Evolutionary conservation across 495 filamentous ascomycete species (phyloP), one percentile per base, ranked within the genome.

Genomic region (Aspergillus sparsus): DNA sequence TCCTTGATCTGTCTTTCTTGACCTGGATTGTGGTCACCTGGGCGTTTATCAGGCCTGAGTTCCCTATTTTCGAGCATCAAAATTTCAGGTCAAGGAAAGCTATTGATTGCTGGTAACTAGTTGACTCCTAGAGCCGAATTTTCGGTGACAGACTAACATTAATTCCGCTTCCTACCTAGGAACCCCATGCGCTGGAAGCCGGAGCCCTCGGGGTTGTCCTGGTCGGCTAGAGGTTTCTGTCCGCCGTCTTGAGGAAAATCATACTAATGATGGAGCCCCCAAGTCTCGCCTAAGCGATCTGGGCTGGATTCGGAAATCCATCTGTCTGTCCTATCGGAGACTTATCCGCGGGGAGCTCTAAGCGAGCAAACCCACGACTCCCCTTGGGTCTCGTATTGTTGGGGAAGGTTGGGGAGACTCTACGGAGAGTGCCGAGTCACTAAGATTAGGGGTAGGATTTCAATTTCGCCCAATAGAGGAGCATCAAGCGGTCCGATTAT

Each of bases 401-500:
- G 10, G 49, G 31, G 13, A 34, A 36, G n/a, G 33, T 46, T 35
- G 46, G 11, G 35, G 35, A 7, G 36, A 21, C n/a, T 8, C 16
- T 42, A 42, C 46, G 34, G 5, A 44, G 27, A 10, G 45, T 55
- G n/a, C 44, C 36, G 37, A 16, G 7, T 60, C 13, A 11, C 53
- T 45, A 15, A 46, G 44, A 31, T 44, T 34, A 15, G 34, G 37
- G 45, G 7, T 46, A 39, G 46, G 9, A 49, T 35, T 53, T 34
- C 46, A 37, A 60, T 51, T 16, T 31, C 39, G 27, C 34, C 41
- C 47, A 44, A 50, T 46, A 18, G 57, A 56, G 32, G n/a, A 27
- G 39, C 55, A 31, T 53, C 41, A 52, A 13, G 42, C 10, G 42
- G 34, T 9, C 21, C 33, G 49, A 37, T 49, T 60, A 57, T 61